Evolutionary conservation across 768 basidiomycete genomes (phyloP).

Genomic region (Tylopilus sp.): DNA sequence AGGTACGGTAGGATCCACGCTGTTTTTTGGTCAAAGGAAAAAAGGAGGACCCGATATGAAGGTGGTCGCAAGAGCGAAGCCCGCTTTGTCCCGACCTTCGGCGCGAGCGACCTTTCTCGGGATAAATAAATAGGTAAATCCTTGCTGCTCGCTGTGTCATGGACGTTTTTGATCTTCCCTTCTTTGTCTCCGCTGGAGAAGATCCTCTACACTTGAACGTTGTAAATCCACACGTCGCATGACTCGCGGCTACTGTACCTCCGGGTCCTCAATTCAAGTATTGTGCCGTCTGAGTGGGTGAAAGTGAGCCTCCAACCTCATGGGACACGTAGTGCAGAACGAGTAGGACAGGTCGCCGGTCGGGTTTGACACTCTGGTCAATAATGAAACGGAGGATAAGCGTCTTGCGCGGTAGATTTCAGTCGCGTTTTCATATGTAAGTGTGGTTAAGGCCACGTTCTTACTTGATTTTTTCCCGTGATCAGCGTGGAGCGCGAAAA

Average conservation of each 20-base stretch:
- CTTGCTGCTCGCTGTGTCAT: background rate
- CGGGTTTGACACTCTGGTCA: too few species aligned
- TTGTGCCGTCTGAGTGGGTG: too few species aligned
- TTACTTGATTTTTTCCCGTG: too few species aligned
- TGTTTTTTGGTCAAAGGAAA: background rate
- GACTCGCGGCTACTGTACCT: background rate
- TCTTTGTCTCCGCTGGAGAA: background rate
- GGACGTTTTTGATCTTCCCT: background rate
- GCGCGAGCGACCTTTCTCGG: background rate
- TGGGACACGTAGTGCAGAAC: too few species aligned
- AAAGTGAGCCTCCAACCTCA: too few species aligned
- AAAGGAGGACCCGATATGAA: background rate
- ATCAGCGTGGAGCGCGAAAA: too few species aligned
- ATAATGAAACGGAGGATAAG: too few species aligned
- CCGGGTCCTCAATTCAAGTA: background rate
- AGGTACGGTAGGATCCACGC: background rate
- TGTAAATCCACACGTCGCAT: background rate
- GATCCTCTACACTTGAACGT: background rate
- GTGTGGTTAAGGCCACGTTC: too few species aligned
- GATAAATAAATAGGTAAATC: background rate
- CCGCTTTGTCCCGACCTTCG: background rate
- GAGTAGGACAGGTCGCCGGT: too few species aligned
- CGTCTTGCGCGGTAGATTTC: too few species aligned
- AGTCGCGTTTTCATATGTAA: too few species aligned
- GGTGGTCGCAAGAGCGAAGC: background rate